Evolutionary conservation across 495 filamentous ascomycete species (phyloP), one percentile per base, ranked within the genome.

Genomic region (Hypoxylon intermedium): DNA sequence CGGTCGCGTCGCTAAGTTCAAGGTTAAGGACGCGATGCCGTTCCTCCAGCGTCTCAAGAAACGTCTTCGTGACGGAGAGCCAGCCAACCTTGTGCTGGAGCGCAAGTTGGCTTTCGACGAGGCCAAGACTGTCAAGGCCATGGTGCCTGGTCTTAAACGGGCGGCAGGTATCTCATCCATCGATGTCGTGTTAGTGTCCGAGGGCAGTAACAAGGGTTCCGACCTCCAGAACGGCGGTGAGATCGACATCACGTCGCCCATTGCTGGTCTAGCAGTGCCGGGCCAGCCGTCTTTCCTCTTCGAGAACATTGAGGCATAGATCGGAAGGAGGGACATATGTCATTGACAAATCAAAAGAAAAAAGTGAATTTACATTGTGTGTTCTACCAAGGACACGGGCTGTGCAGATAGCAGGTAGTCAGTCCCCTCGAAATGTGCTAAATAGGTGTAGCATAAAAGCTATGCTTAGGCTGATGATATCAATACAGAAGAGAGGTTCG

Each of bases 11-110:
- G 83, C 81, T 65, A 92, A 92, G 77, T 83, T 94, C 40, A 93
- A 97, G 75, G 90, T 89, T 83, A 98, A 98, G 84, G 91, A 93
- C 75, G 93, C 91, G 20, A 98, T 98, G 94, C 95, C 95, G 4
- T 98, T 97, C 67, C 86, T 98, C 3, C 92, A 98, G 74, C 75
- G 68, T 1, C 75, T 98, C 44, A 97, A 97, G 87, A 87, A 83
- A 66, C 82, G 90, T 15, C 81, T 98, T 19, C 72, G 88, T 38
- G 71, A 69, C 16, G 84, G 82, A 34, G 82, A 85, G 69, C 74
- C 79, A 26, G 77, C 82, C 6, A 76, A 83, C 15, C 77, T 69
- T 6, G 92, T 97, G 36, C 88, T 97, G 65, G 83, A 91, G 16
- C 77, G 92, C 49, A 90, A 91, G 73, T 75, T 98, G 46, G 81